phyloP scores from a whole-genome alignment of 2,329 filamentous ascomycete genomes.

The Pyrenochaeta sp. region DNA sequence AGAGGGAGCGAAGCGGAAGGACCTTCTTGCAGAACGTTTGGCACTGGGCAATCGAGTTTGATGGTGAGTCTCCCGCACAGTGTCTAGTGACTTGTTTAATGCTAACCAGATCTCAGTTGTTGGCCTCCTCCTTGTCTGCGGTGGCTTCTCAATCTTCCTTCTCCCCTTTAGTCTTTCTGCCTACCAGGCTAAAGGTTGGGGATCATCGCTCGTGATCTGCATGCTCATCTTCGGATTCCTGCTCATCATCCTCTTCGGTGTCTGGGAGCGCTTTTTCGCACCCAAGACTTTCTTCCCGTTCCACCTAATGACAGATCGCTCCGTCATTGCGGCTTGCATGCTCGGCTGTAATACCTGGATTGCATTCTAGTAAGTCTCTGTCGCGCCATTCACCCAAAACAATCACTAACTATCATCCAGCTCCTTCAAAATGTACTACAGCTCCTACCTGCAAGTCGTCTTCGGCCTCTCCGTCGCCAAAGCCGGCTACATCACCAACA shows the following conservation, averaged over 20 bases:
- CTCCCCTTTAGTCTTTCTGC: constrained; percentile 68
- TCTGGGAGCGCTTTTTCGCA: constrained; percentile 50
- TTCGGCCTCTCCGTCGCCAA: constrained; percentile 22
- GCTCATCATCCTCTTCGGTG: constrained; percentile 40
- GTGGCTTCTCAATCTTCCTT: constrained; percentile 69
- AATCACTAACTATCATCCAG: constrained; percentile 6
- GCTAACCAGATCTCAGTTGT: constrained; percentile 42
- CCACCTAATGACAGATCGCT: constrained; percentile 56
- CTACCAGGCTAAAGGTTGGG: constrained; percentile 36
- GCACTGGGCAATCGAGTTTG: constrained; percentile 68
- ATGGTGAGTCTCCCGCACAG: constrained; percentile 47
- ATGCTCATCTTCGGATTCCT: constrained; percentile 47
- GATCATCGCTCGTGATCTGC: constrained; percentile 43
- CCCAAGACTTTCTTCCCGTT: constrained; percentile 52
- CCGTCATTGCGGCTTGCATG: constrained; percentile 59
- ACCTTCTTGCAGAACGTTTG: constrained; percentile 55
- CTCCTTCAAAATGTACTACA: constrained; percentile 42
- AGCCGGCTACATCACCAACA: constrained; percentile 29
- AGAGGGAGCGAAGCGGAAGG: constrained; percentile 52
- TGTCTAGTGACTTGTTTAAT: neutral
- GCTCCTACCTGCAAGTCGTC: constrained; percentile 50
- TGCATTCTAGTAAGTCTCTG: constrained; percentile 27
- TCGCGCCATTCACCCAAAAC: neutral
- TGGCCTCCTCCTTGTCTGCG: constrained; percentile 68
- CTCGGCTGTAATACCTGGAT: constrained; percentile 30